phyloP scores from a whole-genome alignment of 305 asterid genomes.

The Solanum hybrid region DNA sequence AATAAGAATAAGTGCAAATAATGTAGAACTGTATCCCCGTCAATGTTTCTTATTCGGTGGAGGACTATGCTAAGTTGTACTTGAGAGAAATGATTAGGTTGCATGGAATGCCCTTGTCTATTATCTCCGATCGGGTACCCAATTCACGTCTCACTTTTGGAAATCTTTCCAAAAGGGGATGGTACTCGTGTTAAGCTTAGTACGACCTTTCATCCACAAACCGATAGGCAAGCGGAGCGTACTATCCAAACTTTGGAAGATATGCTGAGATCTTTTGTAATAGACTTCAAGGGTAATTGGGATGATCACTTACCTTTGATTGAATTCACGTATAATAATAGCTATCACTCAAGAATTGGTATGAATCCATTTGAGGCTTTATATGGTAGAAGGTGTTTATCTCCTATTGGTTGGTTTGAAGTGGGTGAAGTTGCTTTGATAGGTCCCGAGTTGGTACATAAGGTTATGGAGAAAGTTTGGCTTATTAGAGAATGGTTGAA shows the following conservation, averaged over 20 bases:
- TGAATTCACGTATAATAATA: background rate
- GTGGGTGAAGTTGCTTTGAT: background rate
- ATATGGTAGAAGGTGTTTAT: background rate
- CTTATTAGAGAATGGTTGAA: background rate
- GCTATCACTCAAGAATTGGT: background rate
- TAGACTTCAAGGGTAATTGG: background rate
- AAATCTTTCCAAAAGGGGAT: background rate
- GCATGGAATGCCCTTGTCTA: background rate
- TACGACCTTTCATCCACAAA: background rate
- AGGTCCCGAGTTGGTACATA: background rate
- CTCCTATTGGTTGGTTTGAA: background rate
- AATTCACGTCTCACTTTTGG: background rate
- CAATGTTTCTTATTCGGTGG: background rate
- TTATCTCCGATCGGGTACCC: background rate
- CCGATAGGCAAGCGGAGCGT: background rate
- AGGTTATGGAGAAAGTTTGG: background rate
- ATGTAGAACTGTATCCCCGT: background rate
- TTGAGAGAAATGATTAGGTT: background rate
- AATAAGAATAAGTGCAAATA: no score
- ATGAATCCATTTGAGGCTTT: background rate
- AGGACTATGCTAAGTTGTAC: background rate
- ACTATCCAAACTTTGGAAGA: background rate
- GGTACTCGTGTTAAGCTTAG: background rate
- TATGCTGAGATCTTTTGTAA: background rate
- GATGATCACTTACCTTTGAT: background rate